Evolutionary conservation across 208 protist species (phyloP), one percentile per base, ranked within the genome.

Genomic region (Leishmania gerbilli): DNA sequence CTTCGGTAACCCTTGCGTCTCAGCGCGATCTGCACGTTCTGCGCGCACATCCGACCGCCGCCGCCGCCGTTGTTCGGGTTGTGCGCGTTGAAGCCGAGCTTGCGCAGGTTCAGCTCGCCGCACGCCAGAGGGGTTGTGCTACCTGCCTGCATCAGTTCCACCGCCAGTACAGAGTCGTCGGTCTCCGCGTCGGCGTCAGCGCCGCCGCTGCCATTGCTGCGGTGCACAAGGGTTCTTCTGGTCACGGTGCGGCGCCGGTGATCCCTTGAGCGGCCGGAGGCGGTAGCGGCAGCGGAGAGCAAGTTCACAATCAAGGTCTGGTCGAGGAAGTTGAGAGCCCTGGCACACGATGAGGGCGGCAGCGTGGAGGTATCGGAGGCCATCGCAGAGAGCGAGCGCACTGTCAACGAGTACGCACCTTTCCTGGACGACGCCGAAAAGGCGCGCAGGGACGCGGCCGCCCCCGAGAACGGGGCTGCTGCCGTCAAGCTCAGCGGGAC

Each of bases 1-100:
- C 71, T 77, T 56, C 82, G 82, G 62, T 85, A 85, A 21, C 82
- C 77, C 40, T 79, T 80, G 62, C 82, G 82, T 53, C 60, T 65
- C 53, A 85, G 77, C 42, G 71, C 34, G 27, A 85, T 75, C 82
- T 74, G 55, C 37, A 85, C 71, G 2, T 56, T 65, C 53, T 81
- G 82, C 49, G 47, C 64, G 31, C 58, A 60, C n/a, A 81, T 8
- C 11, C 72, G 77, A 27, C 69, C 45, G 49, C 64, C 49, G 42
- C 76, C 60, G 76, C 37, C 74, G 6, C 45, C 45, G 45, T 49
- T 56, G 31, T 34, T 42, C 1, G n/a, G 27, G 37, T 64, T 27
- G 62, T 37, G 47, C 34, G 62, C 55, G 62, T 58, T 53, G 19
- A 79, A 6, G 7, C 82, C 82, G 58, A 75, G 7, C n/a, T 27